These are phyloP conservation scores for Populus deltoides DNA, from an alignment of 345 rosid genomes.

Conservation along the genomic window DNA sequence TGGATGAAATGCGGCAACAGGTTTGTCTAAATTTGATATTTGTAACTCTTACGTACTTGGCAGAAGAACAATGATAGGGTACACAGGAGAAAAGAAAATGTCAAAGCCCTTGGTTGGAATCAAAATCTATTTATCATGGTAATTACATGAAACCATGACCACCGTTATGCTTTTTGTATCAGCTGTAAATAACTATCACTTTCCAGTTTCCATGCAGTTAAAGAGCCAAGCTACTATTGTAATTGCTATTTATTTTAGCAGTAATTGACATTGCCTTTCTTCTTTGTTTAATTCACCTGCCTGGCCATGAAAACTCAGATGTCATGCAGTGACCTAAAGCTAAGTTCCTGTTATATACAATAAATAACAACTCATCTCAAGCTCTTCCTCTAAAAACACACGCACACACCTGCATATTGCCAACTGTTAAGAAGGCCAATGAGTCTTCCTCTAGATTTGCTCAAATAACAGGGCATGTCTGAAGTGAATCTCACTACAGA, in stretches of 20 bases:
- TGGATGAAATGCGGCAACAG: conserved; percentile 94
- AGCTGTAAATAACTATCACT: neutral
- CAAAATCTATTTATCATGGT: no score
- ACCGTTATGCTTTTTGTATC: neutral
- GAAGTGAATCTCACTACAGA: neutral
- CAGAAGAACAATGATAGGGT: conserved; percentile 3
- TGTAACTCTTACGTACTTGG: neutral
- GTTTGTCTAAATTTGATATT: conserved; percentile 25
- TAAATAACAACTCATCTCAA: neutral
- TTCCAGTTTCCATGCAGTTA: neutral
- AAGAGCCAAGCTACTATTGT: neutral
- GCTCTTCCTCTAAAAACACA: neutral
- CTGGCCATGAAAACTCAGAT: neutral
- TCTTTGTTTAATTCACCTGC: neutral
- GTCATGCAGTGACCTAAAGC: neutral
- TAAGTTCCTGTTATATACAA: neutral
- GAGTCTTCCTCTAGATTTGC: neutral
- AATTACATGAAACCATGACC: neutral
- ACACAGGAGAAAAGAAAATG: neutral
- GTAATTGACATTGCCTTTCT: neutral
- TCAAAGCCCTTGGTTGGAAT: neutral
- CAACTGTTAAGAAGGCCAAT: no score
- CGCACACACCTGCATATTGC: no score
- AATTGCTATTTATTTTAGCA: neutral
- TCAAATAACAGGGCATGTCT: neutral